phyloP scores from a whole-genome alignment of 2,329 filamentous ascomycete species.

The Calonectria hawksworthii region DNA sequence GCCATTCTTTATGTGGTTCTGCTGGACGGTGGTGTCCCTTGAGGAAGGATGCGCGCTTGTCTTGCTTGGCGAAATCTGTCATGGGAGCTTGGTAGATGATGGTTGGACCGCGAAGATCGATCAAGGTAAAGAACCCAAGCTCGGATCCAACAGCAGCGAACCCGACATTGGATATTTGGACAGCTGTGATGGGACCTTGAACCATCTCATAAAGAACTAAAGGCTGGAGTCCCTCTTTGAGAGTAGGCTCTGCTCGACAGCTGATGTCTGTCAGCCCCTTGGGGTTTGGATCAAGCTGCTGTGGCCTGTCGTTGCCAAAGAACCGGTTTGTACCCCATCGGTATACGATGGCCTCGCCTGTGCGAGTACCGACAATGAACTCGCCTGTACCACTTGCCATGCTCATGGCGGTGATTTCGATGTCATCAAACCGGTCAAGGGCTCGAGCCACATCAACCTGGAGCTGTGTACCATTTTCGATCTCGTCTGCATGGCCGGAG shows the following conservation, averaged over 20 bases:
- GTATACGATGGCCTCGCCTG: slow-evolving; percentile 90
- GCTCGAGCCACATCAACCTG: slow-evolving; percentile 91
- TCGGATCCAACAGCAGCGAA: slow-evolving; percentile 92
- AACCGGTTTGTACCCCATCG: slow-evolving; percentile 87
- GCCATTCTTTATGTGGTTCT: slow-evolving; percentile 74
- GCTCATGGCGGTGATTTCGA: slow-evolving; percentile 84
- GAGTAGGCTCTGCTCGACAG: slow-evolving; percentile 75
- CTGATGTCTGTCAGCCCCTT: slow-evolving; percentile 83
- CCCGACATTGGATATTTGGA: slow-evolving; percentile 91
- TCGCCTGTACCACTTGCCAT: slow-evolving; percentile 87
- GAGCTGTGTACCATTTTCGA: slow-evolving; percentile 86
- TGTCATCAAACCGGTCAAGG: slow-evolving; percentile 81
- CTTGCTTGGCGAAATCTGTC: slow-evolving; percentile 80
- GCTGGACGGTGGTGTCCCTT: slow-evolving; percentile 56
- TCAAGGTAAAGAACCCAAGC: slow-evolving; percentile 82
- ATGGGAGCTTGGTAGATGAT: slow-evolving; percentile 84
- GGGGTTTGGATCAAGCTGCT: slow-evolving; percentile 69
- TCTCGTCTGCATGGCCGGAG: slow-evolving; percentile 89
- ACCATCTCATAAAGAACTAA: slow-evolving; percentile 86
- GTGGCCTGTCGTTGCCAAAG: slow-evolving; percentile 72
- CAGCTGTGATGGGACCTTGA: slow-evolving; percentile 82
- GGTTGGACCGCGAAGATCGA: slow-evolving; percentile 89
- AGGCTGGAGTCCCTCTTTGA: slow-evolving; percentile 88
- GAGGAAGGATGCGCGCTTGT: slow-evolving; percentile 82
- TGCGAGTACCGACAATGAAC: slow-evolving; percentile 83